These are phyloP conservation scores for Tolypocladium ovalisporum DNA, from an alignment of 2,329 filamentous ascomycete species.

Conservation along the genomic window DNA sequence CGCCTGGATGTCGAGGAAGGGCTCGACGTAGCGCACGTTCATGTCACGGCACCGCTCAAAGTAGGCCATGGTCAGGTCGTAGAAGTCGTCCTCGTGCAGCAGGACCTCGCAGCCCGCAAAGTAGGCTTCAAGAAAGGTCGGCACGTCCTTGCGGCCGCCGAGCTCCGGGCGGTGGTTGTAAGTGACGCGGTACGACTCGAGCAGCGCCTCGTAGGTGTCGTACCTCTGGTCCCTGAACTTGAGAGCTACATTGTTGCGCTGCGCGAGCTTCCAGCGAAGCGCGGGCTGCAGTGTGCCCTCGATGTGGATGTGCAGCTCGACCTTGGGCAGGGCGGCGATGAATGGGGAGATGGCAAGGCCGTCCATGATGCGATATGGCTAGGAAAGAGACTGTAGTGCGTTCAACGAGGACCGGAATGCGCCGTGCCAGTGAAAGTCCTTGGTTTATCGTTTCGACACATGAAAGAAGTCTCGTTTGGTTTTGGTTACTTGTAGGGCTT, in stretches of 20 bases:
- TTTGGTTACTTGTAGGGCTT: not conserved
- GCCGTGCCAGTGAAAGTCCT: not conserved
- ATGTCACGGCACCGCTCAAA: slow-evolving; percentile 51
- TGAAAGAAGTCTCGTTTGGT: not conserved
- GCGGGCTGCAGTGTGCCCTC: slow-evolving; percentile 61
- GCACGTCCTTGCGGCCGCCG: slow-evolving; percentile 18
- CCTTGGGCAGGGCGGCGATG: slow-evolving; percentile 58
- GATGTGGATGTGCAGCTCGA: slow-evolving; percentile 70
- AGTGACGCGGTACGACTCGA: slow-evolving; percentile 49
- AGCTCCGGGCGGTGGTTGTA: slow-evolving; percentile 32
- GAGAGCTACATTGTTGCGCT: slow-evolving; percentile 51
- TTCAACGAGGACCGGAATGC: not conserved
- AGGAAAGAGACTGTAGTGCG: not conserved
- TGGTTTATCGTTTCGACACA: not conserved
- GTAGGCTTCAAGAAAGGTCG: slow-evolving; percentile 62
- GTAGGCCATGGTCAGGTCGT: slow-evolving; percentile 59
- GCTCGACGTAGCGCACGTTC: slow-evolving; percentile 58
- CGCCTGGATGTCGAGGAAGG: slow-evolving; percentile 71
- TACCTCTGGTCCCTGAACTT: slow-evolving; percentile 40
- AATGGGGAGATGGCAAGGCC: slow-evolving; percentile 29
- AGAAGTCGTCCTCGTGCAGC: slow-evolving; percentile 55
- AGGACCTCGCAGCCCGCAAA: slow-evolving; percentile 66
- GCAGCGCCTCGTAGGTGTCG: slow-evolving; percentile 44
- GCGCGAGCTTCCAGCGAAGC: slow-evolving; percentile 57
- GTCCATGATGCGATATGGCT: slow-evolving; percentile 12